A percentile compares a stretch with the other conserved stretches of the same genome.
phyloP scores from a whole-genome alignment of 2,329 filamentous ascomycete species.

The Emergomyces orientalis region DNA sequence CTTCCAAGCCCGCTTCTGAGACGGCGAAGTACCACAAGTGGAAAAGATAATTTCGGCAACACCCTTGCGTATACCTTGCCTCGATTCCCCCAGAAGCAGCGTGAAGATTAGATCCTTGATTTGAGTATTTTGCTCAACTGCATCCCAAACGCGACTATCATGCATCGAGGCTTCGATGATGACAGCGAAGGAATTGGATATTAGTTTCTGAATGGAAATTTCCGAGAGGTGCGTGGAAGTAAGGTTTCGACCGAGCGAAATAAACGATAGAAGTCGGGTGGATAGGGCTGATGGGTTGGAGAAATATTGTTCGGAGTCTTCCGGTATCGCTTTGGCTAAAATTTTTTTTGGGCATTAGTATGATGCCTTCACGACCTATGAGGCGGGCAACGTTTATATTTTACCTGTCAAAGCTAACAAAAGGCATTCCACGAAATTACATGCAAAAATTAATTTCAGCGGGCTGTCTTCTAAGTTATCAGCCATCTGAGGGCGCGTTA shows the following conservation, averaged over 20 bases:
- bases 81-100: conserved; percentile 38
- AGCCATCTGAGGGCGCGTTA: conserved; percentile 50
- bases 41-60: conserved; percentile 32
- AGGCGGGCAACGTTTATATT: conserved; percentile 8
- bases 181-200: conserved; percentile 39
- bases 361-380: neutral
- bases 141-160: conserved; percentile 38
- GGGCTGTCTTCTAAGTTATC: conserved; percentile 37
- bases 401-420: conserved; percentile 48
- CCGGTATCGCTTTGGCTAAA: conserved; percentile 21
- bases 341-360: conserved; percentile 6
- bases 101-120: conserved; percentile 33
- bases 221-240: conserved; percentile 15
- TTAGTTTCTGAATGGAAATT: conserved; percentile 26
- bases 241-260: conserved; percentile 22
- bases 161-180: conserved; percentile 43
- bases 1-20: conserved; percentile 23
- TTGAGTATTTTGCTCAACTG: conserved; percentile 31
- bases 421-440: conserved; percentile 50
- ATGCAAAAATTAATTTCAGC: conserved; percentile 43
- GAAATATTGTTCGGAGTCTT: conserved; percentile 23
- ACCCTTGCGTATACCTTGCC: conserved; percentile 30
- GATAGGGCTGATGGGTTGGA: conserved; percentile 30
- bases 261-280: conserved; percentile 28
- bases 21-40: conserved; percentile 27